Evolutionary conservation across 208 protist genomes (phyloP).

Genomic region (Wallacemonas sp.): DNA sequence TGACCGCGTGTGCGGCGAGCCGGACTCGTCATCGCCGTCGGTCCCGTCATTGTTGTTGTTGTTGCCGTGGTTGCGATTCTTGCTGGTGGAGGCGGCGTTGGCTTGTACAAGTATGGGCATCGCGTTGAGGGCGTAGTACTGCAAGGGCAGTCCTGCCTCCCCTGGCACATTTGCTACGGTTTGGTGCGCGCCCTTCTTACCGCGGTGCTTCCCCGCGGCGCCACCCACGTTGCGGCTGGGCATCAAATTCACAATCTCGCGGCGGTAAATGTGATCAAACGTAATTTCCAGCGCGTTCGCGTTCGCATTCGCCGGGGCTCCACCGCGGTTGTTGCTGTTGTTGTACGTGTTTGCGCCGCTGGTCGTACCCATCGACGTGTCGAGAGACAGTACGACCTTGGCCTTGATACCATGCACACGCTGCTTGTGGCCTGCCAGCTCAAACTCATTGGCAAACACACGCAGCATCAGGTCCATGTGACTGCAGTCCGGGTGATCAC

Average conservation of each 20-base stretch:
- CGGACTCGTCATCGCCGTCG: no score
- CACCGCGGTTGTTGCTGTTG: slow-evolving; percentile 13
- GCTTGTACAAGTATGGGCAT: slow-evolving; percentile 22
- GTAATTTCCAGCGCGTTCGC: slow-evolving; percentile 72
- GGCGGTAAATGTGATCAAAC: slow-evolving; percentile 71
- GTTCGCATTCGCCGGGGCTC: slow-evolving; percentile 49
- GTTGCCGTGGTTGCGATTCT: background rate
- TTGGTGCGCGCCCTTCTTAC: slow-evolving; percentile 11
- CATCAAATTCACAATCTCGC: slow-evolving; percentile 64
- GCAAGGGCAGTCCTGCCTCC: slow-evolving; percentile 46
- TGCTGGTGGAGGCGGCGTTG: background rate
- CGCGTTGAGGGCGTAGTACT: slow-evolving; percentile 35
- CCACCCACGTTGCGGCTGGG: slow-evolving; percentile 21
- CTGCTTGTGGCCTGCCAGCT: slow-evolving; percentile 78
- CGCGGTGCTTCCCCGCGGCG: slow-evolving; percentile 12
- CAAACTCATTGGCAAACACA: slow-evolving; percentile 82
- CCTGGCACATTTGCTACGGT: slow-evolving; percentile 26
- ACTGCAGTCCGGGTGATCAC: slow-evolving; percentile 82
- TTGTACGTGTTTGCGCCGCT: no score
- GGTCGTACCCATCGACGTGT: background rate
- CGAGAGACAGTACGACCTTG: slow-evolving; percentile 26
- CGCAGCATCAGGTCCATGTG: slow-evolving; percentile 76
- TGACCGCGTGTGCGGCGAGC: no score
- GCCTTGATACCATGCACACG: slow-evolving; percentile 63
- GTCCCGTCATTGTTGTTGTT: background rate